Evolutionary conservation across 2,329 filamentous ascomycete genomes (phyloP).

Genomic region (Hypoxylon sp.): DNA sequence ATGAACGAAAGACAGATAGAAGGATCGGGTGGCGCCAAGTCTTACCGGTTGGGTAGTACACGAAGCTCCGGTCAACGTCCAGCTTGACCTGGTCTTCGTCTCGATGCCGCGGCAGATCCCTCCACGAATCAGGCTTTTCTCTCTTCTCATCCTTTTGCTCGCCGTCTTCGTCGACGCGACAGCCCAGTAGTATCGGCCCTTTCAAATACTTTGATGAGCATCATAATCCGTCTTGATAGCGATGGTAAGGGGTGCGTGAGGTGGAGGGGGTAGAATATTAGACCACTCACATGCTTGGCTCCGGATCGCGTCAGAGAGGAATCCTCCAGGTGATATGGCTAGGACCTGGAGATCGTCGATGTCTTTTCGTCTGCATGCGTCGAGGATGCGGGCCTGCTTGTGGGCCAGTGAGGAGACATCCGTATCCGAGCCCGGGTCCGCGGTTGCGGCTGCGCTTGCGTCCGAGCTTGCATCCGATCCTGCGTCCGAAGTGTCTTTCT

Average conservation of each 20-base stretch:
- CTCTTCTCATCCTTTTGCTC: conserved; percentile 38
- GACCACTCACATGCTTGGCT: conserved; percentile 76
- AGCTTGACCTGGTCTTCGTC: conserved; percentile 93
- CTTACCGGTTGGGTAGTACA: conserved; percentile 89
- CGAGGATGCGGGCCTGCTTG: conserved; percentile 59
- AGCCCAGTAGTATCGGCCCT: conserved; percentile 60
- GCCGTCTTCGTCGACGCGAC: conserved; percentile 30
- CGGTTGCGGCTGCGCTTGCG: not conserved
- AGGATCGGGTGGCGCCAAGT: not conserved
- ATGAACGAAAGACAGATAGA: too few species aligned
- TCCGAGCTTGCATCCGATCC: too few species aligned
- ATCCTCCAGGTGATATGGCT: conserved; percentile 70
- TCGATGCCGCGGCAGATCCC: conserved; percentile 72
- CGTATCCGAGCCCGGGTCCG: conserved; percentile 15
- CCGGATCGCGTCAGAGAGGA: conserved; percentile 73
- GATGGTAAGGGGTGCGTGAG: conserved; percentile 3
- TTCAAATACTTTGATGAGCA: conserved; percentile 11
- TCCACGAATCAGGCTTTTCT: conserved; percentile 56
- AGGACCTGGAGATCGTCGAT: conserved; percentile 62
- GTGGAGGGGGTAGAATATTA: conserved; percentile 1
- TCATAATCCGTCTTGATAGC: conserved; percentile 17
- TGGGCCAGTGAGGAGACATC: conserved; percentile 4
- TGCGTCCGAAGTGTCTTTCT: not conserved
- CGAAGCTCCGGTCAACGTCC: conserved; percentile 95
- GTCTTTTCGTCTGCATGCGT: conserved; percentile 67